phyloP scores from a whole-genome alignment of 805 yeast species.

The Starmerella floricola region DNA sequence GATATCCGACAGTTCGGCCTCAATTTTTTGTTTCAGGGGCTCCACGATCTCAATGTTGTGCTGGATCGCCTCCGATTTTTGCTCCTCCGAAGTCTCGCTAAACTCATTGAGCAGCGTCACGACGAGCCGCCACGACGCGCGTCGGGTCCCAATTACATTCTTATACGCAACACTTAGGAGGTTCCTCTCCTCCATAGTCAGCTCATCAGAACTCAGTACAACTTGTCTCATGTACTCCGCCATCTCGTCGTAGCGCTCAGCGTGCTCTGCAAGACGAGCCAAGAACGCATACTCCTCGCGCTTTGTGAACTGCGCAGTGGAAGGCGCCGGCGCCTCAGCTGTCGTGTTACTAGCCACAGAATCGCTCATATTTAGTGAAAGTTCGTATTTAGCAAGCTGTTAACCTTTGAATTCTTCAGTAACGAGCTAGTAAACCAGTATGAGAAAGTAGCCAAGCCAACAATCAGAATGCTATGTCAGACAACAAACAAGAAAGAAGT shows the following conservation, averaged over 20 bases:
- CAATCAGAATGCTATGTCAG: no score
- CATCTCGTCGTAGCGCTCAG: constrained; percentile 99
- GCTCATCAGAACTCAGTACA: constrained; percentile 89
- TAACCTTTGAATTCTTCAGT: no score
- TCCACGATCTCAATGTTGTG: constrained; percentile 78
- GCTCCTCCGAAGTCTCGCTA: constrained; percentile 78
- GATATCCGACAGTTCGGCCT: constrained; percentile 79
- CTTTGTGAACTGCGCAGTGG: constrained; percentile 11
- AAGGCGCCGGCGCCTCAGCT: background rate
- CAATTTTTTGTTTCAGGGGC: constrained; percentile 90
- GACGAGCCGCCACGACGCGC: constrained; percentile 99
- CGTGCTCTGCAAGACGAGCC: constrained; percentile 98
- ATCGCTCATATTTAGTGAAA: constrained; percentile 1
- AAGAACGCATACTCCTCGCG: constrained; percentile 94
- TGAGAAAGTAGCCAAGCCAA: no score
- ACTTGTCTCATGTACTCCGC: constrained; percentile 97
- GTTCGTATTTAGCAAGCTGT: no score
- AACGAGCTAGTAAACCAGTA: no score
- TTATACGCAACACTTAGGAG: constrained; percentile 94
- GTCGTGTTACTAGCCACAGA: background rate
- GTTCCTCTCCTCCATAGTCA: constrained; percentile 96
- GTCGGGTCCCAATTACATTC: constrained; percentile 96
- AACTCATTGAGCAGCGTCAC: constrained; percentile 77
- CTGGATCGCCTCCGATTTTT: constrained; percentile 3
- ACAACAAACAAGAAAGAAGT: no score